Evolutionary conservation across 495 filamentous ascomycete species (phyloP).

Genomic region (Aspergillus nanangensis): DNA sequence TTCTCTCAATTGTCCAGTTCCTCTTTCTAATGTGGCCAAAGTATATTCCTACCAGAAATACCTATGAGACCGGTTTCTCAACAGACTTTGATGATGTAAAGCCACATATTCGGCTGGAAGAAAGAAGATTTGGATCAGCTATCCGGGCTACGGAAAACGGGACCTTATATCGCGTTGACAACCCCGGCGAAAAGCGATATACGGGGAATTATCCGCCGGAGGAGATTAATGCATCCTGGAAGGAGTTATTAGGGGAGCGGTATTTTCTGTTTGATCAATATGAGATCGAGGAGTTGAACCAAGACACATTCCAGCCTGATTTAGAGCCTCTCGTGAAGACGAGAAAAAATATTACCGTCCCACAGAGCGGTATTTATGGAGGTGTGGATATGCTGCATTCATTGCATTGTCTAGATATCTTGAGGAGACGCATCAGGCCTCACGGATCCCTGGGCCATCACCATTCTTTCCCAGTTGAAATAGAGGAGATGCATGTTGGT

Average conservation of each 20-base stretch:
- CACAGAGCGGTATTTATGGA: background rate
- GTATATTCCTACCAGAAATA: background rate
- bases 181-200: background rate
- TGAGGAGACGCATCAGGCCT: background rate
- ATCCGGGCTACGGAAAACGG: constrained; percentile 1
- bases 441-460: no score
- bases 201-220: background rate
- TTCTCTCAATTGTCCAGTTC: background rate
- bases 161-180: background rate
- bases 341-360: no score
- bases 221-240: background rate
- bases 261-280: background rate
- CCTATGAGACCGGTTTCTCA: background rate
- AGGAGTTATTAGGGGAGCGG: background rate
- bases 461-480: background rate
- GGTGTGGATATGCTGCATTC: constrained; percentile 2
- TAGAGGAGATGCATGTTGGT: no score
- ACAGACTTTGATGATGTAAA: background rate
- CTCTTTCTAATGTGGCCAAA: background rate
- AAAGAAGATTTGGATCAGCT: background rate
- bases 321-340: background rate
- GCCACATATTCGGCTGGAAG: background rate
- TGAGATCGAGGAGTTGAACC: background rate
- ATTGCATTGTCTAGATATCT: background rate
- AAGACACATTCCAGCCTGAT: background rate